A percentile compares a stretch with the other conserved stretches of the same genome.
Evolutionary conservation across 495 filamentous ascomycete species (phyloP).

Genomic region (Sphaerosporella brunnea): DNA sequence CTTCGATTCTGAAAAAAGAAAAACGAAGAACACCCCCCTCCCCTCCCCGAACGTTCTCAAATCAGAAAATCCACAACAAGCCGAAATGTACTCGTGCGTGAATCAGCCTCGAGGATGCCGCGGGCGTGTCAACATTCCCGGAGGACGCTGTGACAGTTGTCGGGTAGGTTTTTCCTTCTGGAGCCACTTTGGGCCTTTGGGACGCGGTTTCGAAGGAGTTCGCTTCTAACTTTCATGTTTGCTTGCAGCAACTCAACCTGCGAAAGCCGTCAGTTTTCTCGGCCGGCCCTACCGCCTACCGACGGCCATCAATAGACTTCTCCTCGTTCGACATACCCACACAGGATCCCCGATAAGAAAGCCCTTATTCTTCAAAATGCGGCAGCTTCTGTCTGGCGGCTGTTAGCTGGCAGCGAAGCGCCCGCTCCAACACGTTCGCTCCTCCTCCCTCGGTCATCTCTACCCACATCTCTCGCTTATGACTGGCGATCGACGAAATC

Average conservation of each 20-base stretch:
- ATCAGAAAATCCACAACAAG: neutral
- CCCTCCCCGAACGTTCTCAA: neutral
- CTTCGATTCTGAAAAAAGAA: too few relatives aligned
- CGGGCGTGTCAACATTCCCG: constrained; percentile 22
- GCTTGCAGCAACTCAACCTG: constrained; percentile 25
- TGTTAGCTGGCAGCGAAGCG: too few relatives aligned
- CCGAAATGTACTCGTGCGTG: constrained; percentile 25
- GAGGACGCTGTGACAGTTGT: constrained; percentile 24
- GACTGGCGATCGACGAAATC: neutral
- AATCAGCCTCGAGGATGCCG: constrained; percentile 26
- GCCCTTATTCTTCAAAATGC: too few relatives aligned
- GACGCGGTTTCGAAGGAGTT: neutral
- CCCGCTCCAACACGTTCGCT: too few relatives aligned
- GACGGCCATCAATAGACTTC: constrained; percentile 23
- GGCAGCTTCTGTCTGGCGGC: too few relatives aligned
- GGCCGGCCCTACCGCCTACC: constrained; percentile 7
- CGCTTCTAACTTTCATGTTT: constrained; percentile 2
- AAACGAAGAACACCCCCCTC: neutral
- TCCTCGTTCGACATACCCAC: constrained; percentile 9
- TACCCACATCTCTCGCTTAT: neutral
- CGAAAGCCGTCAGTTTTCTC: constrained; percentile 22
- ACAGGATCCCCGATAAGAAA: constrained; percentile 6
- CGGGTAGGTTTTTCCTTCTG: constrained; percentile 13
- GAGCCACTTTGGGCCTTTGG: neutral
- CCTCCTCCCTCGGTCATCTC: neutral